These are phyloP conservation scores for Fusarium compactum DNA, from an alignment of 2,329 filamentous ascomycete genomes.

Conservation along the genomic window DNA sequence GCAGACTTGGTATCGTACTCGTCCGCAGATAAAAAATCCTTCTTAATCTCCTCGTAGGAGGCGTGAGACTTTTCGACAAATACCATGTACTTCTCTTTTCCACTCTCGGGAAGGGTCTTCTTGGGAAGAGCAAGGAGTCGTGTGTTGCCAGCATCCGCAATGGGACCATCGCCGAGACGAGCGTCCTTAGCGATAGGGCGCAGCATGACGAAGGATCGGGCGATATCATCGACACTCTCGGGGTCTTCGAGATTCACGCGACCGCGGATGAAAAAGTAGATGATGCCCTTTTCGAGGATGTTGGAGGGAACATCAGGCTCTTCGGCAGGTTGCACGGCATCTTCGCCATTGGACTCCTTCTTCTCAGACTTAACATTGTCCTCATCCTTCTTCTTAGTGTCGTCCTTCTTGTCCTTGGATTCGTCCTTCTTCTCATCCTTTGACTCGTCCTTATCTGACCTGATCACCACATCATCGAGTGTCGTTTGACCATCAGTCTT, in stretches of 20 bases:
- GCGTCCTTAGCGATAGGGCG: conserved; percentile 77
- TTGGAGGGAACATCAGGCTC: conserved; percentile 56
- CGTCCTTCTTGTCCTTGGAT: conserved; percentile 1
- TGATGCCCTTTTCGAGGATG: conserved; percentile 86
- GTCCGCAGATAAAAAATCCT: conserved; percentile 73
- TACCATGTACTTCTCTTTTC: conserved; percentile 78
- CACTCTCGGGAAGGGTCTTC: conserved; percentile 79
- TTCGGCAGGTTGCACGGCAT: conserved; percentile 36
- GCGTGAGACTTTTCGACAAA: conserved; percentile 83
- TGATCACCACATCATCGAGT: conserved; percentile 37
- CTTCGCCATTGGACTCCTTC: conserved; percentile 16
- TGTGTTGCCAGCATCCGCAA: conserved; percentile 68
- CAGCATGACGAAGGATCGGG: conserved; percentile 83
- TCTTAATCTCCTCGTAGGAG: conserved; percentile 76
- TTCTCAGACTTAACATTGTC: conserved; percentile 8
- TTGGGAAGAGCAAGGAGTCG: conserved; percentile 85
- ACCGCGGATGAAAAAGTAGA: conserved; percentile 90
- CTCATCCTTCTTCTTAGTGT: conserved; percentile 12
- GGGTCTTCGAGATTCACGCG: conserved; percentile 80
- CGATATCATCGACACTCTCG: conserved; percentile 76
- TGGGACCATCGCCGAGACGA: conserved; percentile 64
- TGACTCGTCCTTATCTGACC: conserved; percentile 1
- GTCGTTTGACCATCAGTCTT: conserved; percentile 44
- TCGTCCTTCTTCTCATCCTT: background rate
- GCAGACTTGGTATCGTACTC: conserved; percentile 82